Conservation (phyloP, 2,329 filamentous ascomycete genomes). For the Leptographium procerum region DNA sequence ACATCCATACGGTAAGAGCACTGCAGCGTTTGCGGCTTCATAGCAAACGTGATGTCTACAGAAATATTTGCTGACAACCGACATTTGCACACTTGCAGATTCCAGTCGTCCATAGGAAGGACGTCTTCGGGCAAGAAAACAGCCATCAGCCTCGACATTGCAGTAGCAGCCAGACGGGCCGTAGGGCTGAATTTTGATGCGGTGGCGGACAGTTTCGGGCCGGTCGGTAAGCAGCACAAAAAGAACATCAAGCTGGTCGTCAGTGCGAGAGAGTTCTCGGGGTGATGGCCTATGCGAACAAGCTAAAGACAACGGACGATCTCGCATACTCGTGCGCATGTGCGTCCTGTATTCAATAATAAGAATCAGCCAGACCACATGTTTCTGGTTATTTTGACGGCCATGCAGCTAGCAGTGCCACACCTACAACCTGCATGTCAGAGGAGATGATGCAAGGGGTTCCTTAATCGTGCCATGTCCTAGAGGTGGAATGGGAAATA, state of each 20-base stretch:
- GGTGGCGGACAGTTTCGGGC: slow-evolving; percentile 7
- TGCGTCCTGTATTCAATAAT: no score
- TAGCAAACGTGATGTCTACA: not conserved
- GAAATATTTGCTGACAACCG: not conserved
- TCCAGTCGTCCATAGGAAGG: slow-evolving; percentile 6
- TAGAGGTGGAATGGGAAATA: not conserved
- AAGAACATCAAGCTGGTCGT: slow-evolving; percentile 9
- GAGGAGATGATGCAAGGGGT: not conserved
- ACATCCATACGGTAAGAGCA: slow-evolving; percentile 30
- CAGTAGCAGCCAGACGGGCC: not conserved
- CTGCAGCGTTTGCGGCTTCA: no score
- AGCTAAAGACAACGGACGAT: not conserved
- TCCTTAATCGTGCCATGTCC: not conserved
- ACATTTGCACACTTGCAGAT: not conserved
- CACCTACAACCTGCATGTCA: not conserved
- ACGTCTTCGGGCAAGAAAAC: slow-evolving; percentile 19
- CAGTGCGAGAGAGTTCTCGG: not conserved
- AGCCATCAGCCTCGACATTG: slow-evolving; percentile 13
- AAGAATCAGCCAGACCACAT: no score
- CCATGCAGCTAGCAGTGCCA: not conserved
- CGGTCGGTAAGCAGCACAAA: slow-evolving; percentile 10
- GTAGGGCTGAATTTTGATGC: slow-evolving; percentile 7
- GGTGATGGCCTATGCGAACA: not conserved
- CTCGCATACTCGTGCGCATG: not conserved
- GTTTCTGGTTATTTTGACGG: no score